Evolutionary conservation across 2,329 filamentous ascomycete genomes (phyloP), one percentile per base, ranked within the genome.

Genomic region (Aureobasidium sp.): DNA sequence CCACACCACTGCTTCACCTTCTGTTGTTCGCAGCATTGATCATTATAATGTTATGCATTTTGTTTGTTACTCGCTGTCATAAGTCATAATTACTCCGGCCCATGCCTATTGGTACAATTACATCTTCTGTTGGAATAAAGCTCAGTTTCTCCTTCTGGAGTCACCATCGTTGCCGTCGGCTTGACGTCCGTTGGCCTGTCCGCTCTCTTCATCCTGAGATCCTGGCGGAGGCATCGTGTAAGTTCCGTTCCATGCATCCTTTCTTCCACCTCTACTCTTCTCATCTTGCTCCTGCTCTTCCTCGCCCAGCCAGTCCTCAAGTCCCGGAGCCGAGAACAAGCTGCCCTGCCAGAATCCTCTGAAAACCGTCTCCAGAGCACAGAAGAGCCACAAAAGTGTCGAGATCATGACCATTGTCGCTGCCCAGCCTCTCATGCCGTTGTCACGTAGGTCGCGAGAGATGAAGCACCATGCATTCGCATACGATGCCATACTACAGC

Each of bases 341-440:
- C 64, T 64, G 23, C 68, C 66, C 50, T 68, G 64, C 62, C 61
- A 66, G 20, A 69, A 63, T n/a, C 62, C 67, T 48, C 44, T 23
- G 27, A 63, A 69, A 1, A 62, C 52, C 13, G 66, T 69, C 60
- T 62, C 50, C n/a, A 63, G n/a, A 13, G 67, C 67, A 60, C 67
- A 70, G 32, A 67, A 53, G 6, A 70, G 50, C 68, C 68, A 70
- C n/a, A 68, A 26, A 1, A 67, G 15, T 2, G 66, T 57, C n/a
- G 61, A 62, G 26, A 56, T 47, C 26, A 68, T 59, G 26, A 59
- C 61, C 52, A 57, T 65, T 12, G 62, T 64, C 20, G 68, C 67
- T 7, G 66, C 68, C 66, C 67, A 69, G 17, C 66, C 67, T 48
- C 65, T 62, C 63, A 69, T 64, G 17, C 66, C 68, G 10, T 65